phyloP scores from a whole-genome alignment of 306 rosid species.

The Trichosanthes cucumerina region DNA sequence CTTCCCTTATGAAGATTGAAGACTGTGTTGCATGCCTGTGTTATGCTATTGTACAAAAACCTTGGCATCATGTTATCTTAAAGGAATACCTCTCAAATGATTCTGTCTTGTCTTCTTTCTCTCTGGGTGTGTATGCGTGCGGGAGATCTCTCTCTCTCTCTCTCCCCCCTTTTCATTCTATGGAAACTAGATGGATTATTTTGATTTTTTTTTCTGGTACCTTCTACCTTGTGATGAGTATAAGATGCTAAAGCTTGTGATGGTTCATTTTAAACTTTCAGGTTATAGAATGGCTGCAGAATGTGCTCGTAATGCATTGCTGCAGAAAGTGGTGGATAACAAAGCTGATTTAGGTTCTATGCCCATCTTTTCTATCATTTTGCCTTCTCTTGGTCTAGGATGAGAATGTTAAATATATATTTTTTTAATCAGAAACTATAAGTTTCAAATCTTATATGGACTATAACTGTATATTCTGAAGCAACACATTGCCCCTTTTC shows the following conservation, averaged over 20 bases:
- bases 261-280: constrained; percentile 12
- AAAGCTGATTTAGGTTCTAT: constrained; percentile 60
- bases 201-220: not conserved
- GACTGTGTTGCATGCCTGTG: not conserved
- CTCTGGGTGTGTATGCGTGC: not conserved
- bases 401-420: not conserved
- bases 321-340: constrained; percentile 74
- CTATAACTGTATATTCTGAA: not conserved
- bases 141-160: not conserved
- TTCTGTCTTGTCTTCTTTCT: not conserved
- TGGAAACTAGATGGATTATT: not conserved
- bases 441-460: not conserved
- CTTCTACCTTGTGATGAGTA: not conserved
- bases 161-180: not conserved
- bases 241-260: not conserved
- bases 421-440: not conserved
- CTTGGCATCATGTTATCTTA: not conserved
- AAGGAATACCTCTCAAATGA: not conserved
- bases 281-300: constrained; percentile 96
- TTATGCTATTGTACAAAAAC: not conserved
- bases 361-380: not conserved
- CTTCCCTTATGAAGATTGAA: not conserved
- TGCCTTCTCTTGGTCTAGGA: not conserved
- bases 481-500: constrained; percentile 9
- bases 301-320: constrained; percentile 74